phyloP scores from a whole-genome alignment of 495 filamentous ascomycete genomes.

The Hypomontagnella monticulosa region DNA sequence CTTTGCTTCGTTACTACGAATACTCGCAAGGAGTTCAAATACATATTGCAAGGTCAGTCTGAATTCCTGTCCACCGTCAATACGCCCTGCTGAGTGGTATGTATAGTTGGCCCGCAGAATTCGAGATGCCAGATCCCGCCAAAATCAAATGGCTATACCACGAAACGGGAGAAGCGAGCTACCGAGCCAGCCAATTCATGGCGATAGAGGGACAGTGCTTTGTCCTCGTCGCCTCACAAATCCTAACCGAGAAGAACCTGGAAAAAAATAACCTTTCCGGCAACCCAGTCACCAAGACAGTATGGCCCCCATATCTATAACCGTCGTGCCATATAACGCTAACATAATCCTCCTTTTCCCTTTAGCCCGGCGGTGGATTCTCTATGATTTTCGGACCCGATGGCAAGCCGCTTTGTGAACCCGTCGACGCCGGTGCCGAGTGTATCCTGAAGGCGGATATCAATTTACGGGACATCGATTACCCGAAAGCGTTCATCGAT shows the following conservation, averaged over 20 bases:
- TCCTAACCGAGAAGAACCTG: slow-evolving; percentile 53
- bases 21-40: slow-evolving; percentile 62
- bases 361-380: slow-evolving; percentile 57
- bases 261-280: slow-evolving; percentile 49
- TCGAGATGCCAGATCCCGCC: slow-evolving; percentile 48
- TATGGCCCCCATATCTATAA: slow-evolving; percentile 23
- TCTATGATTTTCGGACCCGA: slow-evolving; percentile 65
- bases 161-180: slow-evolving; percentile 48
- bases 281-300: slow-evolving; percentile 48
- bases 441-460: slow-evolving; percentile 60
- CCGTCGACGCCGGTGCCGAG: slow-evolving; percentile 48
- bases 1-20: slow-evolving; percentile 67
- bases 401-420: slow-evolving; percentile 56
- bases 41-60: slow-evolving; percentile 66
- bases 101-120: slow-evolving; percentile 46
- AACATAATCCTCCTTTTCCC: slow-evolving; percentile 35
- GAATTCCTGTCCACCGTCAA: slow-evolving; percentile 14
- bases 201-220: slow-evolving; percentile 64
- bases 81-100: slow-evolving; percentile 12
- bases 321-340: slow-evolving; percentile 15
- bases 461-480: slow-evolving; percentile 53
- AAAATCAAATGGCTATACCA: slow-evolving; percentile 48
- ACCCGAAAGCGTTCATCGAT: slow-evolving; percentile 57
- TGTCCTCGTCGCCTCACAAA: slow-evolving; percentile 58
- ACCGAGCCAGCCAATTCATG: slow-evolving; percentile 51